Evolutionary conservation across 768 basidiomycete genomes (phyloP), one percentile per base, ranked within the genome.

Genomic region (Suillus spraguei): DNA sequence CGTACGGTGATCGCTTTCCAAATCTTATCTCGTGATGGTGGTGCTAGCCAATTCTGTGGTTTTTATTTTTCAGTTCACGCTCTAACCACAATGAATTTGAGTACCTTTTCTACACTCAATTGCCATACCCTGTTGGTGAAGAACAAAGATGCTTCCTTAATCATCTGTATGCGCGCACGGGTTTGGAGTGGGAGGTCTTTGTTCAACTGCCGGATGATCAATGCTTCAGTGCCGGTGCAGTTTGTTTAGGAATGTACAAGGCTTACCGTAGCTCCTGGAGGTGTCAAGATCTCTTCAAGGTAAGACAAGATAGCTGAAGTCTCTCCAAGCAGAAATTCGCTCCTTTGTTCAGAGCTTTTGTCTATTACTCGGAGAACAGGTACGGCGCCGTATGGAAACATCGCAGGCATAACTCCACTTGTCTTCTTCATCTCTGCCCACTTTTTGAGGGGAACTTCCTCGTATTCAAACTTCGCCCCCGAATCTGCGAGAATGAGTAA

Each of bases 401-500:
- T 28, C 38, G 66, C 70, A 3, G 61, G 61, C 8, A 63, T 66
- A 20, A 73, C 59, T n/a, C 64, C 55, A 9, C 66, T 60, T 5
- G 63, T 49, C 42, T 52, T 66, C 35, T 47, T 72, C 70, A 60
- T 62, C 49, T 44, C 66, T 38, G 0, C 24, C 72, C 71, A 72
- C 6, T 63, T 65, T 22, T 28, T 59, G 4, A 49, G 44, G 24
- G 67, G 11, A n/a, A 74, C 62, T 36, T 66, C 64, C 44, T 73
- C 64, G 6, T 73, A 41, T 5, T 50, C 61, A 33, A 73, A 72
- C 7, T 71, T 60, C 33, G 67, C 20, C 1, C 73, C 72, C 1
- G 69, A 69, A 56, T 74, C 69, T 3, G 32, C 71, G 36, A 73
- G 73, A 32, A 74, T 62, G 20, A 70, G 64, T 9, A 74, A 24